Evolutionary conservation across 805 yeast species (phyloP), one percentile per base, ranked within the genome.

Genomic region (Saccharomycopsis selenospora): DNA sequence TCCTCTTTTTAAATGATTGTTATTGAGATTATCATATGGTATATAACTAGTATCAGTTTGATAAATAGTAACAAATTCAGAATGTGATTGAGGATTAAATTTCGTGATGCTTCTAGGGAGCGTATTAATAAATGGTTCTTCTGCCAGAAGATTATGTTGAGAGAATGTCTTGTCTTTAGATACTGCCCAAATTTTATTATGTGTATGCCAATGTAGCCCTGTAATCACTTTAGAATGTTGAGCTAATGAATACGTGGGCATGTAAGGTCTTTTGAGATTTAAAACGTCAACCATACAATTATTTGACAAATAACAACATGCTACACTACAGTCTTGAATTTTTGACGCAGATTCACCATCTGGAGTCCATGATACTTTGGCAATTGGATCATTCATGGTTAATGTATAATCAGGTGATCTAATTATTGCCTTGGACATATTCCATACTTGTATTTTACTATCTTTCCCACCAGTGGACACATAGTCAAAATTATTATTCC

Each of bases 381-480:
- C 78, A 1, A 91, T 83, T 0, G 96, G 85, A 13, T 83, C 83
- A 6, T 93, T 80, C 0, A 95, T 79, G 55, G 76, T 73, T 11
- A 91, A 74, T 11, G 80, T 80, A 55, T 76, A 75, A 28, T 86
- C 91, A 0, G 97, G 95, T 14, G 36, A 43, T 59, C 42, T 63
- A 61, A 42, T 72, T 49, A 51, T 57, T 18, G 66, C 73, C 30
- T 61, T 66, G 1, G 66, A 56, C 73, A 79, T 67, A 57, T 76
- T 82, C 91, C 95, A 87, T 2, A 85, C 79, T 52, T 85, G 87
- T 29, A 85, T 70, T 62, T 80, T 82, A 46, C 84, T 82, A 64
- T 93, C 99, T 57, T 97, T 73, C 5, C 99, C 99, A 13, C 97
- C 97, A 18, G 96, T 86, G 3, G 82, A 81, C 18, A 93, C 75